phyloP scores from a whole-genome alignment of 169 alveolate species.

The Eimeria maxima region DNA sequence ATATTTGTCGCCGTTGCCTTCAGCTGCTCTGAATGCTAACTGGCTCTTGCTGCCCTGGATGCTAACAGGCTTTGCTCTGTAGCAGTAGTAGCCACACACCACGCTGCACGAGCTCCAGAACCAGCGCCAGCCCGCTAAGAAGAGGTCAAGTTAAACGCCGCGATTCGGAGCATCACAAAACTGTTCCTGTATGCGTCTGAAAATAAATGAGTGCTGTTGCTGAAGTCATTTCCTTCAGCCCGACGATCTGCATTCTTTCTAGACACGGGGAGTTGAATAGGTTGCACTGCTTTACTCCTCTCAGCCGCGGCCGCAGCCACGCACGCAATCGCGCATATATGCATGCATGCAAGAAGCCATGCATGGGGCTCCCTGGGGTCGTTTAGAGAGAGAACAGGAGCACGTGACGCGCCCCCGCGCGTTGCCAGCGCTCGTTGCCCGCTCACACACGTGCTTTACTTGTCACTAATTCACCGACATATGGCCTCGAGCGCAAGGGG shows the following conservation, averaged over 20 bases:
- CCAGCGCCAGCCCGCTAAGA: not conserved
- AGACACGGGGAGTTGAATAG: not conserved
- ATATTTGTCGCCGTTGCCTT: not conserved
- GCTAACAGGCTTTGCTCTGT: not conserved
- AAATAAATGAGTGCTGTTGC: not conserved
- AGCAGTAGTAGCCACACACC: not conserved
- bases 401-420: conserved; percentile 46
- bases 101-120: not conserved
- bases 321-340: not conserved
- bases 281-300: conserved; percentile 1
- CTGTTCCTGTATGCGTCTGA: conserved; percentile 12
- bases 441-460: conserved; percentile 20
- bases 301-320: conserved; percentile 3
- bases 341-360: conserved; percentile 10
- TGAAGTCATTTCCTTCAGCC: conserved; percentile 5
- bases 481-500: not conserved
- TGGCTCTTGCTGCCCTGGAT: not conserved
- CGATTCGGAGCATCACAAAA: conserved; percentile 13
- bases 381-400: conserved; percentile 3
- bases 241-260: conserved; percentile 22
- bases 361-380: conserved; percentile 32
- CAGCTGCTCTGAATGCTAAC: not conserved
- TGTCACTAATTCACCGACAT: not conserved
- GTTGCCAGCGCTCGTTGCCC: too few species aligned
- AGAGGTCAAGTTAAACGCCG: conserved; percentile 15